Base-by-base conservation (phyloP, 495 filamentous ascomycete genomes). In the Immersiella caudata region DNA sequence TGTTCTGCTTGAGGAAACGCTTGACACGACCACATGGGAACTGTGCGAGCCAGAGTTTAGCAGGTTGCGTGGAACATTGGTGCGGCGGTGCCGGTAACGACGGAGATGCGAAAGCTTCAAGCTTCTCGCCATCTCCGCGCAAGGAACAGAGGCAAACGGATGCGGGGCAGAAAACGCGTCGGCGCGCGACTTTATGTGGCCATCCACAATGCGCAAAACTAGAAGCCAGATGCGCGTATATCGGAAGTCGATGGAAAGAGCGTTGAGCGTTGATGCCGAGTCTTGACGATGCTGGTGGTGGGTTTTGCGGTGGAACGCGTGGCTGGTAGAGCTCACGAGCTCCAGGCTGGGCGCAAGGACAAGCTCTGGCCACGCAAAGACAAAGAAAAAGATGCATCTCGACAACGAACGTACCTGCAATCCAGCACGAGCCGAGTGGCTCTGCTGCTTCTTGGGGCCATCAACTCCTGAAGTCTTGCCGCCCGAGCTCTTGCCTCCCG, bases 11-110 rank as follows among this genome's bases (percentile, higher is more conserved):
- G 76, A 99, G 84, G 85, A 97, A 97, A 83, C 95, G 94, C 89
- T 99, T 99, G 76, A 99, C 94, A 90, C 95, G 96, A 81, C 95
- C 95, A 78, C 95, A 99, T 50, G 95, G 95, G 83, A 99, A 99
- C 96, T 99, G 77, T 67, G 24, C 70, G 25, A 62, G 11, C 6
- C 40, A 46, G 16, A 22, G 14, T n/a, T 11, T 49, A 25, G 46
- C 26, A 60, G 21, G 70, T 70, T 71, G 87, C 73, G 83, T 80
- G 57, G 64, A 51, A 50, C 52, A 40, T 21, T 8, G 1, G 16
- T 58, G 24, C 36, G 54, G 67, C 46, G 16, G 2, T 18, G 40
- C 40, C 11, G 16, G 11, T 18, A 46, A 46, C 54, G 54, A 57
- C 33, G 12, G 33, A 36, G 33, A 36, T 36, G 40, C 40, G 40